These are phyloP conservation scores for Panaeolus cyanescens DNA, from an alignment of 768 basidiomycete species.

Conservation along the genomic window DNA sequence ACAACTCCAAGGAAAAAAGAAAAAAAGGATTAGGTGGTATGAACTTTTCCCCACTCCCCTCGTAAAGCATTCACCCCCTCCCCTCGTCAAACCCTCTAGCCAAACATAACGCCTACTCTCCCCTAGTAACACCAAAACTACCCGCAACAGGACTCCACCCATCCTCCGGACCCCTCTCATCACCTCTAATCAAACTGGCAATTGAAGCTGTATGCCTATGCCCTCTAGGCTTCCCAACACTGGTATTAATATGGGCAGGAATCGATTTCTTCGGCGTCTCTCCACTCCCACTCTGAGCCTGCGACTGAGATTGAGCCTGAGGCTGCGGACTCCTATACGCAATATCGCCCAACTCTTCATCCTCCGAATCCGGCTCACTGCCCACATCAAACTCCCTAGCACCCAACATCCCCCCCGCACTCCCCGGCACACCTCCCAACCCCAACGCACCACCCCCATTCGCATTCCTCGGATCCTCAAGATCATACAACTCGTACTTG, in stretches of 20 bases:
- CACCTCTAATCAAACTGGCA: constrained; percentile 76
- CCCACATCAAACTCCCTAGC: constrained; percentile 54
- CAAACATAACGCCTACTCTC: background rate
- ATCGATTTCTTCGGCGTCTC: background rate
- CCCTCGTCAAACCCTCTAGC: no score
- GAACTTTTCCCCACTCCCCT: no score
- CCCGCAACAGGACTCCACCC: constrained; percentile 78
- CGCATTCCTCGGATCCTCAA: constrained; percentile 55
- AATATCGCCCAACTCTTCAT: constrained; percentile 65
- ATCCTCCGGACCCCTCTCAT: constrained; percentile 74
- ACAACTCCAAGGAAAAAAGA: no score
- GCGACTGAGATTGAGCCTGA: constrained; percentile 21
- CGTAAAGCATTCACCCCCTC: no score
- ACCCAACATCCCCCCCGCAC: constrained; percentile 35
- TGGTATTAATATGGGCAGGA: background rate
- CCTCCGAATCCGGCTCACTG: constrained; percentile 59
- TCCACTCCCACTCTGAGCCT: background rate
- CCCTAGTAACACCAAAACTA: constrained; percentile 46
- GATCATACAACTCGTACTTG: constrained; percentile 80
- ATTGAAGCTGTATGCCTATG: constrained; percentile 86
- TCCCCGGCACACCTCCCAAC: constrained; percentile 20
- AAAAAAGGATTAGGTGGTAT: no score
- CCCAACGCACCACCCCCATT: background rate
- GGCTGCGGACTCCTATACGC: constrained; percentile 68
- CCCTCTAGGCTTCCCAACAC: constrained; percentile 27